Evolutionary conservation across 176 grass and related monocot species (phyloP).

Genomic region (Bolboschoenus planiculmis): DNA sequence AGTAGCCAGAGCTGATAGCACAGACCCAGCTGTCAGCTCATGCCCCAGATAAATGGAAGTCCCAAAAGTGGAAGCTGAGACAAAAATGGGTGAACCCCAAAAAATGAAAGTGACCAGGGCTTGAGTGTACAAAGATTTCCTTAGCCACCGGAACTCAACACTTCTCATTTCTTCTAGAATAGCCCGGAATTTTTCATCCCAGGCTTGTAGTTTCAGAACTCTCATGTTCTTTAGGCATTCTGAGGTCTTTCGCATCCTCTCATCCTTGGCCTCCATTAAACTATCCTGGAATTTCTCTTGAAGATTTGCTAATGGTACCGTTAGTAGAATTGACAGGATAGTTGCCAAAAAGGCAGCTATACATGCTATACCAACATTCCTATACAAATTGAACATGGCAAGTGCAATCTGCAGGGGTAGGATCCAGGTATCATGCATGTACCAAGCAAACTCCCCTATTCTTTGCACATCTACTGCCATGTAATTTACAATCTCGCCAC

Average conservation of each 20-base stretch:
- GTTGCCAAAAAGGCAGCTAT: slow-evolving; percentile 72
- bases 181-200: slow-evolving; percentile 77
- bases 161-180: slow-evolving; percentile 87
- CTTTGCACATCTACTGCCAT: slow-evolving; percentile 99
- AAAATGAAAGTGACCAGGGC: slow-evolving; percentile 93
- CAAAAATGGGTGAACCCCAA: slow-evolving; percentile 97
- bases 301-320: slow-evolving; percentile 79
- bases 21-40: slow-evolving; percentile 85
- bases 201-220: slow-evolving; percentile 85
- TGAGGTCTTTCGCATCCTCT: slow-evolving; percentile 91
- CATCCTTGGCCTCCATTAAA: slow-evolving; percentile 93
- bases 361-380: slow-evolving; percentile 65
- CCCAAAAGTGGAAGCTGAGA: slow-evolving; percentile 74
- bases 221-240: slow-evolving; percentile 93
- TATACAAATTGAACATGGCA: slow-evolving; percentile 84
- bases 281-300: slow-evolving; percentile 95
- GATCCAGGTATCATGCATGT: slow-evolving; percentile 98
- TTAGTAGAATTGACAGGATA: slow-evolving; percentile 60
- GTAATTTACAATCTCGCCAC: slow-evolving; percentile 98
- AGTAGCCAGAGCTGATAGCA: slow-evolving; percentile 91
- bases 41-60: slow-evolving; percentile 85
- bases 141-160: slow-evolving; percentile 80
- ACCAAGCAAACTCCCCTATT: slow-evolving; percentile 95
- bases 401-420: slow-evolving; percentile 94
- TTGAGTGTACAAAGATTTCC: slow-evolving; percentile 75